phyloP scores from a whole-genome alignment of 2,329 filamentous ascomycete species.

The Penicillium sp. region DNA sequence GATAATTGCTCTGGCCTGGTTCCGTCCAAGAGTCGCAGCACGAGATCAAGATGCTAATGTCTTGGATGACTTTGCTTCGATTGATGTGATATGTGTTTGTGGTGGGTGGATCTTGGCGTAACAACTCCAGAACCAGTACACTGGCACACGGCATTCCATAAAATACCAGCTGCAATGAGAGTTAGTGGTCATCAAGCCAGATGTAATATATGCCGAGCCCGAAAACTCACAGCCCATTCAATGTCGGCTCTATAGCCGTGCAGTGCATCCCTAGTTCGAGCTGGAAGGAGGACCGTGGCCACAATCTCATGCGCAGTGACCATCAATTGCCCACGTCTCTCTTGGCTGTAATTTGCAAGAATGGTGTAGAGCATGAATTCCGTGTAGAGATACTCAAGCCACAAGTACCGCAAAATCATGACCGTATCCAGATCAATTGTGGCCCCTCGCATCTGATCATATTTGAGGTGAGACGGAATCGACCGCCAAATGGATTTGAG shows the following conservation, averaged over 20 bases:
- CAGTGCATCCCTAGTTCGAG: constrained; percentile 1
- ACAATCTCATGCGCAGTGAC: constrained; percentile 7
- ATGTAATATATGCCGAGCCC: not conserved
- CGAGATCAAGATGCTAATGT: constrained; percentile 8
- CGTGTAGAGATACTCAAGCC: not conserved
- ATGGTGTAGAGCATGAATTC: constrained; percentile 1
- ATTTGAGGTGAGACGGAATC: constrained; percentile 6
- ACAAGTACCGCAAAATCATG: not conserved
- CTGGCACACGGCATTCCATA: constrained; percentile 9
- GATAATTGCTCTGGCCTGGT: constrained; percentile 8
- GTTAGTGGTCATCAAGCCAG: not conserved
- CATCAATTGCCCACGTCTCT: not conserved
- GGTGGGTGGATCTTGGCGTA: constrained; percentile 3
- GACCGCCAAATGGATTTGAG: constrained; percentile 2
- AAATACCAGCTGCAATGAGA: constrained; percentile 3
- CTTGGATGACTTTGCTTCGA: constrained; percentile 7
- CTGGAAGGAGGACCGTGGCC: constrained; percentile 3
- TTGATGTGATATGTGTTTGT: not conserved
- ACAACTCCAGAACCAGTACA: constrained; percentile 5
- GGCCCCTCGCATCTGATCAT: not conserved
- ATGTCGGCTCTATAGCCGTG: constrained; percentile 4
- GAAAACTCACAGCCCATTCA: constrained; percentile 5
- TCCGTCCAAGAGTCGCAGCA: constrained; percentile 7
- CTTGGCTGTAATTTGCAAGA: constrained; percentile 1
- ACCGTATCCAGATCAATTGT: not conserved